Percentiles rank a stretch among this genome's conserved stretches.
Conservation (phyloP, 805 yeast species). For the Cephaloascus fragrans region DNA sequence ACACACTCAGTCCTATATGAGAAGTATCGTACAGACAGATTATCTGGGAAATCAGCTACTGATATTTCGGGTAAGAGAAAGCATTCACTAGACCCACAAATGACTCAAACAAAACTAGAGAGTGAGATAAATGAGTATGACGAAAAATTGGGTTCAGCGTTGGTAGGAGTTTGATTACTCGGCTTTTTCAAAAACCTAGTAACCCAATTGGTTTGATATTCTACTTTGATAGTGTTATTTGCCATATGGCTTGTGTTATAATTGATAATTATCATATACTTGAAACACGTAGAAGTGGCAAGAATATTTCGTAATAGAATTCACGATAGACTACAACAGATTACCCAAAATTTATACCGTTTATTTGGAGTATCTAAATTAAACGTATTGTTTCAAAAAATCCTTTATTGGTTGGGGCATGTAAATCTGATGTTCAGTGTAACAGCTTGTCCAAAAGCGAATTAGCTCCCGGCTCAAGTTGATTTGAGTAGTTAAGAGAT, state of each 20-base stretch:
- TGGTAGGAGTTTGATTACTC: too few relatives aligned
- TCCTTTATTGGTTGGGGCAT: background rate
- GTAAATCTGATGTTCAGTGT: constrained; percentile 1
- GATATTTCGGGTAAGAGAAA: too few relatives aligned
- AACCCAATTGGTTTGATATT: too few relatives aligned
- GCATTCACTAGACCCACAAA: background rate
- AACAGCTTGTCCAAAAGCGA: constrained; percentile 8
- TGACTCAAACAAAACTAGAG: background rate
- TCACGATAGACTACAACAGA: too few relatives aligned
- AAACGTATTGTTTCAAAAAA: background rate
- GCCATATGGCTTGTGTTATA: too few relatives aligned
- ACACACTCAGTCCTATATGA: constrained; percentile 1
- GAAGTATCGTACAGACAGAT: background rate
- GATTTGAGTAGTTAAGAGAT: constrained; percentile 8
- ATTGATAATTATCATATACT: too few relatives aligned
- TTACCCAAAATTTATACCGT: too few relatives aligned
- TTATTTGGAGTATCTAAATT: too few relatives aligned
- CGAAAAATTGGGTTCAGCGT: background rate
- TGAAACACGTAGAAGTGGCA: too few relatives aligned
- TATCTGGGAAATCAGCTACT: background rate
- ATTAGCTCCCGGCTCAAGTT: constrained; percentile 4
- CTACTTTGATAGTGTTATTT: too few relatives aligned
- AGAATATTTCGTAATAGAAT: too few relatives aligned
- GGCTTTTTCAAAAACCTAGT: too few relatives aligned
- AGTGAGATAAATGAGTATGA: background rate